These are phyloP conservation scores for Yamadazyma epiphylla DNA, from an alignment of 1,139 yeast genomes.

Conservation along the genomic window DNA sequence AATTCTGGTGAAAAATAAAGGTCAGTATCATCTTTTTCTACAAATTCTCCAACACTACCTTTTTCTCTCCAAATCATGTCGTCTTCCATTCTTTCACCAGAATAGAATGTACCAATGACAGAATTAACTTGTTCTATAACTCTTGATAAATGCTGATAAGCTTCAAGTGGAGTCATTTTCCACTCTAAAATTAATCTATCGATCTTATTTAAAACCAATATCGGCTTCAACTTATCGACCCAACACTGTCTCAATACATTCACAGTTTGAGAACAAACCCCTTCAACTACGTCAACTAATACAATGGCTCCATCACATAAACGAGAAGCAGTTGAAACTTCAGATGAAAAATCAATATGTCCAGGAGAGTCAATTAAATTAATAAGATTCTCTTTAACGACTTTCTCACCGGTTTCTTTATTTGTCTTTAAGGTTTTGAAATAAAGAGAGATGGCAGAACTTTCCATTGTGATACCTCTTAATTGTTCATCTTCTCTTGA, in stretches of 20 bases:
- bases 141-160: slow-evolving; percentile 73
- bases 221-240: slow-evolving; percentile 86
- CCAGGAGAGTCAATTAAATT: slow-evolving; percentile 98
- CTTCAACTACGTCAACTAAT: slow-evolving; percentile 94
- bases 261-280: slow-evolving; percentile 95
- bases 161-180: slow-evolving; percentile 79
- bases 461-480: slow-evolving; percentile 97
- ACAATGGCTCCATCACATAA: slow-evolving; percentile 96
- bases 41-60: slow-evolving; percentile 52
- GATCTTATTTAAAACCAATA: slow-evolving; percentile 88
- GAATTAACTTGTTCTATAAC: slow-evolving; percentile 92
- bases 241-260: slow-evolving; percentile 94
- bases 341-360: slow-evolving; percentile 94
- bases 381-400: slow-evolving; percentile 73
- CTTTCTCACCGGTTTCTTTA: slow-evolving; percentile 29
- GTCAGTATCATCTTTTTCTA: slow-evolving; percentile 78
- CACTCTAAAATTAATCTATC: slow-evolving; percentile 84
- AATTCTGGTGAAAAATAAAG: slow-evolving; percentile 85
- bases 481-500: slow-evolving; percentile 94
- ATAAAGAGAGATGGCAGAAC: slow-evolving; percentile 86
- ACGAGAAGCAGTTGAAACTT: slow-evolving; percentile 92
- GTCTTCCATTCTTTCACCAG: slow-evolving; percentile 92
- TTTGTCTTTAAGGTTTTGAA: slow-evolving; percentile 57
- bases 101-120: slow-evolving; percentile 87
- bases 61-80: slow-evolving; percentile 80